Conservation (phyloP, 371 early-diverging fungal species). For the Mucor lusitanicus region DNA sequence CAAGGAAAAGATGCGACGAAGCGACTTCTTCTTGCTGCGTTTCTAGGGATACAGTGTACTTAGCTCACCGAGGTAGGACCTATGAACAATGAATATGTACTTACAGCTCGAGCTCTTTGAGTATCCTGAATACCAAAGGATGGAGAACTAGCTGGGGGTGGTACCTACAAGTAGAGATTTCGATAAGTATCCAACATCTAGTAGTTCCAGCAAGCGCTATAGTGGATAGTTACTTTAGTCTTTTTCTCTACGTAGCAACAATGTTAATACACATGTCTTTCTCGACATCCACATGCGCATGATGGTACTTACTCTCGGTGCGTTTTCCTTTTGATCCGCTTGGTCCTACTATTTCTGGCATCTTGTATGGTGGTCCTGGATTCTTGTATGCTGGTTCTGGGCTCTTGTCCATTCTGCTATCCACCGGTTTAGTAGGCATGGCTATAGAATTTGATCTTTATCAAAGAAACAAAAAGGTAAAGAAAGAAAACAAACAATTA, state of each 20-base stretch:
- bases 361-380: too few species aligned
- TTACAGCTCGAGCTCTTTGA: background rate
- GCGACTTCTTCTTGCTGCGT: background rate
- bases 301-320: background rate
- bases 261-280: background rate
- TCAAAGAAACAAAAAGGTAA: too few species aligned
- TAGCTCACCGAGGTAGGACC: too few species aligned
- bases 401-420: too few species aligned
- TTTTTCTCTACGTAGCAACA: background rate
- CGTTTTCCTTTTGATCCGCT: background rate
- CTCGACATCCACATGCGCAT: background rate
- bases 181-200: background rate
- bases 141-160: background rate
- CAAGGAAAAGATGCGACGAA: conserved; percentile 5
- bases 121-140: background rate
- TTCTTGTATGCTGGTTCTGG: too few species aligned
- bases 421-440: background rate
- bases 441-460: too few species aligned
- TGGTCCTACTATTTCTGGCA: too few species aligned
- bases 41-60: background rate
- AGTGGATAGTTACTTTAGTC: background rate
- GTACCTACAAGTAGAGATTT: background rate
- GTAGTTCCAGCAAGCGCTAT: background rate
- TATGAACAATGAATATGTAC: background rate
- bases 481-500: too few species aligned